Conservation (phyloP, 2,329 filamentous ascomycete species). For the Lecanicillium sp. region DNA sequence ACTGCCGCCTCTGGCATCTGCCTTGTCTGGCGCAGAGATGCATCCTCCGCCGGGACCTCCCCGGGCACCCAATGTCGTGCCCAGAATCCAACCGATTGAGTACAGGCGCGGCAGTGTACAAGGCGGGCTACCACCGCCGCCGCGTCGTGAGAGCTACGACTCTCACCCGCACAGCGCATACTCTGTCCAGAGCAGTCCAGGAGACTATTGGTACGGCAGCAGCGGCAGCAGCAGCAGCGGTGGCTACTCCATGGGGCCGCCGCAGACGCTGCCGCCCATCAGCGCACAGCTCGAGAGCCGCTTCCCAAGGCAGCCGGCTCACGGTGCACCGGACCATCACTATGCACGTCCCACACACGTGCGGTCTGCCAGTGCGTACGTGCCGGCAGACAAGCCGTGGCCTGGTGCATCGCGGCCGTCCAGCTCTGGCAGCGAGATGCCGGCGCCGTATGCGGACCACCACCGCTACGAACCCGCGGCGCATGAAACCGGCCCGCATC, state of each 20-base stretch:
- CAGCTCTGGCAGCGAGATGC: conserved; percentile 12
- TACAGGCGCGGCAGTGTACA: conserved; percentile 9
- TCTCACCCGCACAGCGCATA: conserved; percentile 5
- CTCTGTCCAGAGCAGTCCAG: not conserved
- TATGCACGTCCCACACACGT: conserved; percentile 14
- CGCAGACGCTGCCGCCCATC: conserved; percentile 13
- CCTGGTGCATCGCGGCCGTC: conserved; percentile 10
- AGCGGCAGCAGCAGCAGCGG: not conserved
- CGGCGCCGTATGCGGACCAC: conserved; percentile 1
- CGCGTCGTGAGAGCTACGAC: conserved; percentile 5
- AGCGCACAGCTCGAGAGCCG: conserved; percentile 12
- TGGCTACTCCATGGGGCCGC: not conserved
- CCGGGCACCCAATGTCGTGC: conserved; percentile 15
- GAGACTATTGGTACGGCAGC: conserved; percentile 2
- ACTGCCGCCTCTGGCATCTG: conserved; percentile 5
- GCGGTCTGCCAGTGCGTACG: conserved; percentile 16
- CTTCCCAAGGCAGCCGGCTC: conserved; percentile 3
- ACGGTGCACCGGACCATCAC: not conserved
- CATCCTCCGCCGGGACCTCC: conserved; percentile 1
- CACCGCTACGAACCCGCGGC: not conserved
- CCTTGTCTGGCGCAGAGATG: conserved; percentile 4
- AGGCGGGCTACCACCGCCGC: conserved; percentile 1
- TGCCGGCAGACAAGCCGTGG: conserved; percentile 9
- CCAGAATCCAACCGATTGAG: conserved; percentile 15
- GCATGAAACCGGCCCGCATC: not conserved